phyloP scores from a whole-genome alignment of 2,329 filamentous ascomycete genomes.

The Davidsoniella eucalypti region DNA sequence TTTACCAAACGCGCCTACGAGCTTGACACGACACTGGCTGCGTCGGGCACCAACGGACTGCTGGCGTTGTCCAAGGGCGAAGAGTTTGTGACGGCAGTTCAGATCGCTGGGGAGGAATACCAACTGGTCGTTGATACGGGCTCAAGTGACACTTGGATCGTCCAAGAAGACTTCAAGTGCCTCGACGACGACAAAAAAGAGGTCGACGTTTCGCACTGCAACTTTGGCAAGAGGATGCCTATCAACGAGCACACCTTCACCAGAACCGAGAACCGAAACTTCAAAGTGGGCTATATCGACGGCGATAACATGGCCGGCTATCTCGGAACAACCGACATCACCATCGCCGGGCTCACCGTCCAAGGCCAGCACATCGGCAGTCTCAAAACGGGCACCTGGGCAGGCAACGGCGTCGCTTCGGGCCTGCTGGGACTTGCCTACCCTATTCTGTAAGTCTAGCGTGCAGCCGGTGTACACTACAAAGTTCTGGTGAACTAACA shows the following conservation, averaged over 20 bases:
- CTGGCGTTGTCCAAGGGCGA: slow-evolving; percentile 9
- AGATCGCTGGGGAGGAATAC: slow-evolving; percentile 3
- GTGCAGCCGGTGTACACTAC: no score
- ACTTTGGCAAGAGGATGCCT: slow-evolving; percentile 7
- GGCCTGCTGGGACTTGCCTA: slow-evolving; percentile 10
- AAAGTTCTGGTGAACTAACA: no score
- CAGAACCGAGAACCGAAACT: slow-evolving; percentile 7
- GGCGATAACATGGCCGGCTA: slow-evolving; percentile 8
- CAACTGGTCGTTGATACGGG: slow-evolving; percentile 9
- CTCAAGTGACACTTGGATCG: slow-evolving; percentile 14
- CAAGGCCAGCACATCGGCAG: slow-evolving; percentile 9
- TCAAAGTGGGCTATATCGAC: slow-evolving; percentile 6
- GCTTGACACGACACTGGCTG: not conserved
- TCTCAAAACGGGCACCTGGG: slow-evolving; percentile 3
- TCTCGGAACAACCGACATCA: slow-evolving; percentile 4
- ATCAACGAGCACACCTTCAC: not conserved
- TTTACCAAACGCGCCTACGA: not conserved
- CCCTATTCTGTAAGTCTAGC: slow-evolving; percentile 5
- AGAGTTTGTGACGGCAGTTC: slow-evolving; percentile 6
- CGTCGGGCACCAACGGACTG: not conserved
- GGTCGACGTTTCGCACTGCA: slow-evolving; percentile 1
- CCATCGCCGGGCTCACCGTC: slow-evolving; percentile 5
- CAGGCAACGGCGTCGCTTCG: slow-evolving; percentile 2
- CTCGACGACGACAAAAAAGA: no score
- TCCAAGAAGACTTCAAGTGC: slow-evolving; percentile 1